Conservation (phyloP, 2,329 filamentous ascomycete species). For the Aspergillus fijiensis region DNA sequence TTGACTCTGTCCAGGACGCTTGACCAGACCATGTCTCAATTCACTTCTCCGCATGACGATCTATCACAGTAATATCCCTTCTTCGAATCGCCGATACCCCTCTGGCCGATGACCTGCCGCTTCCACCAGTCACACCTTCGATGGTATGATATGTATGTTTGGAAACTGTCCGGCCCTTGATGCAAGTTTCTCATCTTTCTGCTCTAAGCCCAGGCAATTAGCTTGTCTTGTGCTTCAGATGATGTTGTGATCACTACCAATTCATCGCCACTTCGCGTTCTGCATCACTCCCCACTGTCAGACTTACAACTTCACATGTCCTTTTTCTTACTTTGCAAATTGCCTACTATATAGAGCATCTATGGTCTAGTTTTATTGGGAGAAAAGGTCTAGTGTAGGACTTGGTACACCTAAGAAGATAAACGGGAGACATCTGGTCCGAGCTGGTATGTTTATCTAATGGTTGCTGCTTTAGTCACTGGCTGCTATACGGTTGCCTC, state of each 20-base stretch:
- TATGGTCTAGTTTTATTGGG: slow-evolving; percentile 18
- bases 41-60: slow-evolving; percentile 17
- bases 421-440: slow-evolving; percentile 2
- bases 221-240: neutral
- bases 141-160: neutral
- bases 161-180: neutral
- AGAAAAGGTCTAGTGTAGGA: slow-evolving; percentile 17
- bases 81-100: neutral
- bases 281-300: neutral
- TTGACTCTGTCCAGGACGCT: slow-evolving; percentile 19
- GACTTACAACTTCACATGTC: neutral
- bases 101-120: neutral
- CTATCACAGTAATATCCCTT: neutral
- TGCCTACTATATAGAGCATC: slow-evolving; percentile 23
- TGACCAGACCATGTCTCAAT: slow-evolving; percentile 17
- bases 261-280: neutral
- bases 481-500: slow-evolving; percentile 8
- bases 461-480: slow-evolving; percentile 1
- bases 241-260: neutral
- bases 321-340: slow-evolving; percentile 11
- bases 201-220: neutral
- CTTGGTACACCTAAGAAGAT: slow-evolving; percentile 13
- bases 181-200: neutral
- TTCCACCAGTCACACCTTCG: neutral
- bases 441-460: neutral